Conservation (phyloP, 441 rosid species). For the Gossypium schwendimanii region DNA sequence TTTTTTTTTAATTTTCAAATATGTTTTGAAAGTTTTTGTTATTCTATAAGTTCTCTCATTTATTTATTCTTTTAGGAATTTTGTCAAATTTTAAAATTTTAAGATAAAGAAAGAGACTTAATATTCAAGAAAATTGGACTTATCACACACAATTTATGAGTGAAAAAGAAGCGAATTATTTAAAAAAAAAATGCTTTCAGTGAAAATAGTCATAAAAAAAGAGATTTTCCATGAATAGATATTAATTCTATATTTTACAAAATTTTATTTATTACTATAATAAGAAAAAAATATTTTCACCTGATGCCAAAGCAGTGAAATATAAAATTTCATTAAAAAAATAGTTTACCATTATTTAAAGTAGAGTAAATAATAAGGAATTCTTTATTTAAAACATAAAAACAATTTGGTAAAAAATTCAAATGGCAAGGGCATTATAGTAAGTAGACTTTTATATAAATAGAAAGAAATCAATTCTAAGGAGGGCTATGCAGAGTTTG, state of each 20-base stretch:
- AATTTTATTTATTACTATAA: too few relatives aligned
- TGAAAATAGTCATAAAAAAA: too few relatives aligned
- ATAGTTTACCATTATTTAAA: neutral
- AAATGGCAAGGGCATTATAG: constrained; percentile 10
- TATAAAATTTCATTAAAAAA: neutral
- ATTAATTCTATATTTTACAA: too few relatives aligned
- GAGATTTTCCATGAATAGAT: too few relatives aligned
- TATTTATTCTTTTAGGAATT: neutral
- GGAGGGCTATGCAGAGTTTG: neutral
- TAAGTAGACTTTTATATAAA: neutral
- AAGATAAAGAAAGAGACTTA: neutral
- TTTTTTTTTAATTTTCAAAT: too few relatives aligned
- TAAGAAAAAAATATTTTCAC: too few relatives aligned
- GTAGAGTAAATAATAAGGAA: neutral
- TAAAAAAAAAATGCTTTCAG: too few relatives aligned
- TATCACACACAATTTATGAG: too few relatives aligned
- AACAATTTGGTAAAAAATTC: neutral
- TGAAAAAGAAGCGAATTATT: too few relatives aligned
- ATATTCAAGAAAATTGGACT: neutral
- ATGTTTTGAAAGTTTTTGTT: too few relatives aligned
- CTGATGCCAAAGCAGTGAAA: neutral
- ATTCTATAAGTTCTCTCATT: neutral
- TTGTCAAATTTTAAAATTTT: neutral
- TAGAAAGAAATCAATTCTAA: neutral
- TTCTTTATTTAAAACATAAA: neutral